Evolutionary conservation across 1,284 basidiomycete genomes (phyloP).

Genomic region (Cutaneotrichosporon spelunceum): DNA sequence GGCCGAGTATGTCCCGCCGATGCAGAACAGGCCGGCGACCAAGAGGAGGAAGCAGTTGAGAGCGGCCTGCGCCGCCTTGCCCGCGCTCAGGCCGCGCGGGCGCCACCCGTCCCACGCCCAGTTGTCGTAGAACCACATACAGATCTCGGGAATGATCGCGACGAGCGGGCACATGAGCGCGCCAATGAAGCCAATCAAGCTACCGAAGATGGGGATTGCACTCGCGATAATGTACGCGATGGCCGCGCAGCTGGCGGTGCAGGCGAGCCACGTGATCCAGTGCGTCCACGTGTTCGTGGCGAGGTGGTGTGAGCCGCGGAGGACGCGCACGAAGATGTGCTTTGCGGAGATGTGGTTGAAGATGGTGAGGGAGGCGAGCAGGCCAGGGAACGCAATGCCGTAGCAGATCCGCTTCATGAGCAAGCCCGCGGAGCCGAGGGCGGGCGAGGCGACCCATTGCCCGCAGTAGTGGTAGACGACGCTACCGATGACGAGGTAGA

Average conservation of each 20-base stretch:
- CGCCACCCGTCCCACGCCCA: conserved; percentile 13
- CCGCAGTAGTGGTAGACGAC: conserved; percentile 38
- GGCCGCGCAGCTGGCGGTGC: conserved; percentile 20
- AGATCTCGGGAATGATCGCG: conserved; percentile 28
- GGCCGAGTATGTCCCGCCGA: conserved; percentile 34
- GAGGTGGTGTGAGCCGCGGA: conserved; percentile 38
- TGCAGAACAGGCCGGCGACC: conserved; percentile 28
- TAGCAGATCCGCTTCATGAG: conserved; percentile 41
- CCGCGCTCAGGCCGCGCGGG: conserved; percentile 16
- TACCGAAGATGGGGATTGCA: conserved; percentile 28
- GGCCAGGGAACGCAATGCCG: conserved; percentile 45
- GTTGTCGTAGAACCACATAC: conserved; percentile 38
- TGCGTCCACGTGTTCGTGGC: conserved; percentile 34
- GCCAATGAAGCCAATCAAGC: conserved; percentile 34
- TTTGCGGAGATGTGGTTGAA: conserved; percentile 25
- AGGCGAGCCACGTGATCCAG: conserved; percentile 40
- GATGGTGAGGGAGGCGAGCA: conserved; percentile 24
- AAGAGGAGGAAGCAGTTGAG: conserved; percentile 36
- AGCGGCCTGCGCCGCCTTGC: conserved; percentile 15
- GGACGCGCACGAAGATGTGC: conserved; percentile 39
- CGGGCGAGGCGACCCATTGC: conserved; percentile 33
- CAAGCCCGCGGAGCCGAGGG: conserved; percentile 34
- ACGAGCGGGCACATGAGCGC: conserved; percentile 28
- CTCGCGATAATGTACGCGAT: conserved; percentile 33
- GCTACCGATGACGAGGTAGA: conserved; percentile 30